A percentile compares a stretch with the other conserved stretches of the same genome.
These are phyloP conservation scores for Teratosphaeria zuluensis DNA, from an alignment of 2,329 filamentous ascomycete species.

Conservation along the genomic window DNA sequence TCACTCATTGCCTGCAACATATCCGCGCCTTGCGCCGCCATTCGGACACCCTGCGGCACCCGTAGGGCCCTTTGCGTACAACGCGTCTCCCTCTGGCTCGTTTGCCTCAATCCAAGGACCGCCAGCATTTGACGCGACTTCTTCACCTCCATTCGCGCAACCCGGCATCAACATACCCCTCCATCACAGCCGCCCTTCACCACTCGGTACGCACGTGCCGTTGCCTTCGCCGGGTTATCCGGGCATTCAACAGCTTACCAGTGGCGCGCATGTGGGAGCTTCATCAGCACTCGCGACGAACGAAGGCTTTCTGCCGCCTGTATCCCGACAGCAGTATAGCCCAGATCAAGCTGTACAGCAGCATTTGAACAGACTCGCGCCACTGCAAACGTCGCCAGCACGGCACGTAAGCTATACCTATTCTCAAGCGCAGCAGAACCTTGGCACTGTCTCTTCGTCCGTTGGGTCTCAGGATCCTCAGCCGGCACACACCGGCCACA, in stretches of 20 bases:
- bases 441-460: neutral
- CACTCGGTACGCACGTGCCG: neutral
- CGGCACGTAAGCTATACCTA: neutral
- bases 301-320: neutral
- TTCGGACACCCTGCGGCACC: neutral
- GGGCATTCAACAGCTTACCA: neutral
- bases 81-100: neutral
- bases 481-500: neutral
- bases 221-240: neutral
- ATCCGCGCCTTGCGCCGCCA: neutral
- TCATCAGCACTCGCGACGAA: neutral
- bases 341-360: neutral
- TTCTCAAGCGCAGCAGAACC: neutral
- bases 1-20: neutral
- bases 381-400: neutral
- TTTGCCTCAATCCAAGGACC: neutral
- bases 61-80: neutral
- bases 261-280: neutral
- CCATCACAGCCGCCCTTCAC: neutral
- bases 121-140: neutral
- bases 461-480: neutral
- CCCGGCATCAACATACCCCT: neutral
- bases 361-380: neutral
- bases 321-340: neutral
- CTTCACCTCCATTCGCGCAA: neutral